Base-by-base conservation (phyloP, 352 stramenopile species). In the Globisporangium sylvaticum region DNA sequence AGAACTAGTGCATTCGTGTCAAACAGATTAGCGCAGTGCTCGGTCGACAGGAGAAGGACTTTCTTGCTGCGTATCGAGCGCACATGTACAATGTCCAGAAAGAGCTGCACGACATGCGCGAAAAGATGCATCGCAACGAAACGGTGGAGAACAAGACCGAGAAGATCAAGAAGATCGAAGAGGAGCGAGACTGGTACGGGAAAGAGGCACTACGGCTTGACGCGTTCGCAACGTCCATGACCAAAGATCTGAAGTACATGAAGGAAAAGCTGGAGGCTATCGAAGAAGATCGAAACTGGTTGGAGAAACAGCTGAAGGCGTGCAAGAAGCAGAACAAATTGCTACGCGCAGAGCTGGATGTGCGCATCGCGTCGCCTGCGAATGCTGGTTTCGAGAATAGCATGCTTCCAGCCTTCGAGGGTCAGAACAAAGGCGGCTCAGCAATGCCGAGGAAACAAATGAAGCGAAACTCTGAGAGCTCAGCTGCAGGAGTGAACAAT, bases 51-150 rank as follows among this genome's bases (percentile, higher is more conserved):
- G 93, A 98, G 69, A 91, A 92, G 24, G 93, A 98, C 60, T 98
- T 98, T 58, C 70, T 98, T 10, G 88, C 89, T 18, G 93, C 93
- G 1, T 98, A 98, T 61, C 85, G 93, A n/a, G 89, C 92, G 10
- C 93, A 98, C 71, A 98, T 98, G 93, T 98, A 97, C 77, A 98
- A 91, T 39, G 92, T 98, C 9, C 93, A 98, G 70, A 96, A 97
- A 69, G 93, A 98, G 68, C 81, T 98, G 10, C 89, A 97, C 34
- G 90, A 97, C 44, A 90, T 96, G 67, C 88, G 94, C 27, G 88
- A 96, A 61, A 91, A 90, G 67, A 83, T 97, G 62, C 82, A 95
- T 65, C 83, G 90, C 54, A 97, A 97, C 61, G 92, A 97, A 66
- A 92, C 84, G 1, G 71, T 88, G 1, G 84, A 92, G 65, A 94